phyloP scores from a whole-genome alignment of 2,329 filamentous ascomycete genomes.

The Aspergillus floridensis region DNA sequence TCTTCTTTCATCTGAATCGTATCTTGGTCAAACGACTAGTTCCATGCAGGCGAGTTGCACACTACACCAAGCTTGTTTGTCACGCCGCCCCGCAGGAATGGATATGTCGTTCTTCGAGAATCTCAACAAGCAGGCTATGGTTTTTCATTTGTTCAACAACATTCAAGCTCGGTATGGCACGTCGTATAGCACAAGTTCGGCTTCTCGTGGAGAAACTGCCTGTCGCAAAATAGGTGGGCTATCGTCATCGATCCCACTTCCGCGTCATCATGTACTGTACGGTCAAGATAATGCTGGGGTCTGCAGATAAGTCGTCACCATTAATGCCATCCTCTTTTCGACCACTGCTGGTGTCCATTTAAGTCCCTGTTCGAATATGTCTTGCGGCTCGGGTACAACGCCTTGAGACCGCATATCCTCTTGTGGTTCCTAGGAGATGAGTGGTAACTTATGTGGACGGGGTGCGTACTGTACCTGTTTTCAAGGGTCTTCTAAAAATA shows the following conservation, averaged over 20 bases:
- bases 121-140: background rate
- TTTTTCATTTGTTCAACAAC: background rate
- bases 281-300: too few relatives aligned
- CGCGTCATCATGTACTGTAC: background rate
- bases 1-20: background rate
- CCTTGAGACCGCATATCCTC: background rate
- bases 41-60: background rate
- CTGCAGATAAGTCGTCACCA: too few relatives aligned
- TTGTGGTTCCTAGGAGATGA: background rate
- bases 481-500: background rate
- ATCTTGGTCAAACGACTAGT: background rate
- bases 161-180: too few relatives aligned
- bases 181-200: too few relatives aligned
- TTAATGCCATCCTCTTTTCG: too few relatives aligned
- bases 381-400: background rate
- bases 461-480: background rate
- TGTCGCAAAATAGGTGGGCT: background rate
- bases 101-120: background rate
- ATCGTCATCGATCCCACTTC: background rate
- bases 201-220: too few relatives aligned
- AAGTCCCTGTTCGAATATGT: background rate
- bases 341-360: background rate
- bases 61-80: background rate
- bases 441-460: background rate
- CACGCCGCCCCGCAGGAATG: background rate